Evolutionary conservation across 1,284 basidiomycete genomes (phyloP).

Genomic region (Schizophyllum amplum): DNA sequence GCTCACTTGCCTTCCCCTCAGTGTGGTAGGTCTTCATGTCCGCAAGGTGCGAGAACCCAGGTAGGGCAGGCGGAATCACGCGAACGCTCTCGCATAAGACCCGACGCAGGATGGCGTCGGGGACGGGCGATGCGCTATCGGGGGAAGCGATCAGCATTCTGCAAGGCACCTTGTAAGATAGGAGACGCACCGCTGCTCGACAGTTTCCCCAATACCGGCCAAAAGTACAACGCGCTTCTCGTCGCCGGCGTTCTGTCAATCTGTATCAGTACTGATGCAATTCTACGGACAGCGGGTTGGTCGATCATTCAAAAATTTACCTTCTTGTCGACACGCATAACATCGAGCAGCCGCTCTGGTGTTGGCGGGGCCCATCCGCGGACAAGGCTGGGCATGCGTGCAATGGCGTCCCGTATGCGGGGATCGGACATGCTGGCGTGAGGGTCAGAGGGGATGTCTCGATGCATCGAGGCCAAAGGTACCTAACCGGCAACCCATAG

Average conservation of each 20-base stretch:
- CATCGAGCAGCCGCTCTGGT: slow-evolving; percentile 82
- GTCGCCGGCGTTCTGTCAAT: slow-evolving; percentile 86
- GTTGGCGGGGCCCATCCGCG: slow-evolving; percentile 40
- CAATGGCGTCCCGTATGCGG: slow-evolving; percentile 63
- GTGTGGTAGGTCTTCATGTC: neutral
- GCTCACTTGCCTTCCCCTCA: slow-evolving; percentile 42
- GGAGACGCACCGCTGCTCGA: slow-evolving; percentile 38
- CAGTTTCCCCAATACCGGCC: slow-evolving; percentile 84
- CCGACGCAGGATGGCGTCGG: slow-evolving; percentile 60
- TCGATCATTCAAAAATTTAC: neutral
- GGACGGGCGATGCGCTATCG: slow-evolving; percentile 82
- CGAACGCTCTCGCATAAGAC: neutral
- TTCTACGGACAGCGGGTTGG: no score
- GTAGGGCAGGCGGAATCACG: neutral
- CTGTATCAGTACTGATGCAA: no score
- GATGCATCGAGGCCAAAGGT: no score
- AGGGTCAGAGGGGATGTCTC: no score
- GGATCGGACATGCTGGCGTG: slow-evolving; percentile 72
- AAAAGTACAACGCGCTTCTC: slow-evolving; percentile 94
- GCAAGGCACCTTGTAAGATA: no score
- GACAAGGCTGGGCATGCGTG: slow-evolving; percentile 32
- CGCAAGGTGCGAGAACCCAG: neutral
- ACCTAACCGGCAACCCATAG: slow-evolving; percentile 86
- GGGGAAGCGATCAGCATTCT: neutral
- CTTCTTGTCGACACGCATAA: slow-evolving; percentile 93